phyloP scores from a whole-genome alignment of 2,329 filamentous ascomycete genomes.

The Phialophora macrospora region DNA sequence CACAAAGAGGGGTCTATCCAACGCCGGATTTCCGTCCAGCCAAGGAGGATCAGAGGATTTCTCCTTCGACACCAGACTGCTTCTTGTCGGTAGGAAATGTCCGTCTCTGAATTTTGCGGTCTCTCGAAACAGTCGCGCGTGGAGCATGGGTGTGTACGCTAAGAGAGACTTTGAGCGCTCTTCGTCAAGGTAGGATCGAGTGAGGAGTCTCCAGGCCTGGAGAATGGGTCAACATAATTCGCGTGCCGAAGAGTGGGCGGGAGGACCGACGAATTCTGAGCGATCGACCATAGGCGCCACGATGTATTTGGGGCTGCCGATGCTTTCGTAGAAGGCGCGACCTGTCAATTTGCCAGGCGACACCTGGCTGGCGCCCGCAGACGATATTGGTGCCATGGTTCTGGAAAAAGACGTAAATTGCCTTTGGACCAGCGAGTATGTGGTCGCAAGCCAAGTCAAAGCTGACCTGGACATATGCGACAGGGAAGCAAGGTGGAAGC shows the following conservation, averaged over 20 bases:
- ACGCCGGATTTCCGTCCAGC: constrained; percentile 82
- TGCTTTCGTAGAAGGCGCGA: constrained; percentile 89
- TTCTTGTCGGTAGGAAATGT: constrained; percentile 75
- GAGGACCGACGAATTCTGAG: constrained; percentile 82
- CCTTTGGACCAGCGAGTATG: not conserved
- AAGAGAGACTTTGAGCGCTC: constrained; percentile 69
- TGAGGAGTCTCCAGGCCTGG: constrained; percentile 94
- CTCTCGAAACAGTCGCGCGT: constrained; percentile 85
- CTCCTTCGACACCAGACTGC: constrained; percentile 43
- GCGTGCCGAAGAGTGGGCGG: constrained; percentile 16
- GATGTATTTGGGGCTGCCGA: constrained; percentile 87
- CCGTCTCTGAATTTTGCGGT: constrained; percentile 74
- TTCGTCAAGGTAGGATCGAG: constrained; percentile 83
- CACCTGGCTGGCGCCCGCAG: constrained; percentile 14
- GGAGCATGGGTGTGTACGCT: constrained; percentile 94
- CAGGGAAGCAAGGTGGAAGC: not conserved
- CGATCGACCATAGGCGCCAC: constrained; percentile 98
- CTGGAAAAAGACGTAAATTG: not conserved
- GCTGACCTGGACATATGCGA: constrained; percentile 16
- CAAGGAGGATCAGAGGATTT: constrained; percentile 53
- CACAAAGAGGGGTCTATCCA: constrained; percentile 89
- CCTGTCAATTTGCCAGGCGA: constrained; percentile 69
- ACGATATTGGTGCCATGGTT: constrained; percentile 30
- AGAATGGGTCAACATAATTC: constrained; percentile 30
- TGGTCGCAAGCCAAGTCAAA: not conserved